Percentiles rank a stretch among this genome's conserved stretches.
Conservation (phyloP, 768 basidiomycete genomes). For the Hysterangium stoloniferum region DNA sequence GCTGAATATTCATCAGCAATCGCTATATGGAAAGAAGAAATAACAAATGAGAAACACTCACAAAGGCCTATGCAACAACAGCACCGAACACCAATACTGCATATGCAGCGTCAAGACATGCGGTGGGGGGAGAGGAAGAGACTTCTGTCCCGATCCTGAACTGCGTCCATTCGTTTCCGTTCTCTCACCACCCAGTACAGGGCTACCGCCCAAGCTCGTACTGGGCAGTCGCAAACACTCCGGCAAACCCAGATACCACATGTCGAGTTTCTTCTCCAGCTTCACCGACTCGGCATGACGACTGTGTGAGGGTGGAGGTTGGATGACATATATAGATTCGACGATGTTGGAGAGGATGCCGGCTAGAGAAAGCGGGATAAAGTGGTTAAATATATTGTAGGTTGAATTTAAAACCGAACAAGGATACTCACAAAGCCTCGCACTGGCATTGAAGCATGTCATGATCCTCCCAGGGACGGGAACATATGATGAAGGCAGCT, state of each 20-base stretch:
- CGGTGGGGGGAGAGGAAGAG: constrained; percentile 38
- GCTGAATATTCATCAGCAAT: constrained; percentile 52
- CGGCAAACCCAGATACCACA: constrained; percentile 66
- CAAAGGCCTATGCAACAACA: constrained; percentile 74
- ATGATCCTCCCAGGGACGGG: constrained; percentile 43
- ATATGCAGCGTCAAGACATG: constrained; percentile 63
- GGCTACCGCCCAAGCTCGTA: constrained; percentile 38
- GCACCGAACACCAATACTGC: constrained; percentile 68
- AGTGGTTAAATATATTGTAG: not conserved
- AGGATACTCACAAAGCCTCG: constrained; percentile 46
- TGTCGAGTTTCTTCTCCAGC: constrained; percentile 61
- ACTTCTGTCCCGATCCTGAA: not conserved
- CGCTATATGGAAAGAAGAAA: constrained; percentile 13
- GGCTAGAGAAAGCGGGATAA: constrained; percentile 31
- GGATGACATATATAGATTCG: constrained; percentile 63
- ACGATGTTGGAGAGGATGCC: constrained; percentile 62
- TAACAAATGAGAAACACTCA: constrained; percentile 31
- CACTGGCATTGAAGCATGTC: constrained; percentile 47
- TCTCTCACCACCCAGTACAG: not conserved
- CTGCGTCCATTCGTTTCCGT: too few relatives aligned
- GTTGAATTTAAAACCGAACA: not conserved
- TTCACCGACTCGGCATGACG: constrained; percentile 43
- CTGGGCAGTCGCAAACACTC: constrained; percentile 54
- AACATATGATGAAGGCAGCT: constrained; percentile 21
- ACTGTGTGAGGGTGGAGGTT: constrained; percentile 35